Percentiles rank a stretch among this genome's conserved stretches.
These are phyloP conservation scores for Colletotrichum sp. DNA, from an alignment of 2,329 filamentous ascomycete species.

Conservation along the genomic window DNA sequence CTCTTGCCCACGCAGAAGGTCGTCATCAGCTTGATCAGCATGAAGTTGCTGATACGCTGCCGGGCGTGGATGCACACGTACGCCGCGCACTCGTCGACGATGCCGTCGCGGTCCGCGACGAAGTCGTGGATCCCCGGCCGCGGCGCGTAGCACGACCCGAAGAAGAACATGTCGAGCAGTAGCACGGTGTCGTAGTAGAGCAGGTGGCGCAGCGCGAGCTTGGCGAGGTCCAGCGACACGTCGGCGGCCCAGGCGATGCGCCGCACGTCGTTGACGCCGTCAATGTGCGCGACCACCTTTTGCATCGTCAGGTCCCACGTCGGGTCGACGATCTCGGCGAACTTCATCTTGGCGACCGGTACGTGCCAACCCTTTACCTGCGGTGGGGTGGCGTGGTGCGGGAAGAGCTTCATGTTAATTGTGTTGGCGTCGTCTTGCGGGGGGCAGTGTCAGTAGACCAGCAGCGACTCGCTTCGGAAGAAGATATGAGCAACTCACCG, in stretches of 20 bases:
- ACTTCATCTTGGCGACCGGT: slow-evolving; percentile 75
- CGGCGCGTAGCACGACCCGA: slow-evolving; percentile 87
- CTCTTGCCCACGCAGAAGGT: slow-evolving; percentile 82
- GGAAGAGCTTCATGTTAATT: slow-evolving; percentile 95
- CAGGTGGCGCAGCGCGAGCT: slow-evolving; percentile 85
- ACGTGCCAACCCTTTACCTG: slow-evolving; percentile 89
- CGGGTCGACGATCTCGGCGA: slow-evolving; percentile 66
- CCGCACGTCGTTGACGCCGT: slow-evolving; percentile 88
- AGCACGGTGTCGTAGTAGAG: slow-evolving; percentile 92
- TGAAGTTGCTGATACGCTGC: slow-evolving; percentile 59
- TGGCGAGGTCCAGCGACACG: slow-evolving; percentile 84
- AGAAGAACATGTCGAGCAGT: slow-evolving; percentile 94
- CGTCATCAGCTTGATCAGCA: slow-evolving; percentile 83
- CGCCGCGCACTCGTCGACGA: slow-evolving; percentile 86
- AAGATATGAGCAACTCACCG: slow-evolving; percentile 56
- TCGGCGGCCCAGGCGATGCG: slow-evolving; percentile 86
- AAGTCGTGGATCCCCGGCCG: slow-evolving; percentile 81
- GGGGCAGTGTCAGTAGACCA: not conserved
- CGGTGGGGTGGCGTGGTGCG: slow-evolving; percentile 77
- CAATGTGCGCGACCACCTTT: slow-evolving; percentile 83
- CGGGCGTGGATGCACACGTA: slow-evolving; percentile 70
- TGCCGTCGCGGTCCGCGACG: slow-evolving; percentile 71
- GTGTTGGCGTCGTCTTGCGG: slow-evolving; percentile 86
- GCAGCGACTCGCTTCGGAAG: not conserved
- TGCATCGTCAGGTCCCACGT: slow-evolving; percentile 80